A percentile compares a stretch with the other conserved stretches of the same genome.
phyloP scores from a whole-genome alignment of 2,329 filamentous ascomycete species.

The Paraconiothyrium brasiliense region DNA sequence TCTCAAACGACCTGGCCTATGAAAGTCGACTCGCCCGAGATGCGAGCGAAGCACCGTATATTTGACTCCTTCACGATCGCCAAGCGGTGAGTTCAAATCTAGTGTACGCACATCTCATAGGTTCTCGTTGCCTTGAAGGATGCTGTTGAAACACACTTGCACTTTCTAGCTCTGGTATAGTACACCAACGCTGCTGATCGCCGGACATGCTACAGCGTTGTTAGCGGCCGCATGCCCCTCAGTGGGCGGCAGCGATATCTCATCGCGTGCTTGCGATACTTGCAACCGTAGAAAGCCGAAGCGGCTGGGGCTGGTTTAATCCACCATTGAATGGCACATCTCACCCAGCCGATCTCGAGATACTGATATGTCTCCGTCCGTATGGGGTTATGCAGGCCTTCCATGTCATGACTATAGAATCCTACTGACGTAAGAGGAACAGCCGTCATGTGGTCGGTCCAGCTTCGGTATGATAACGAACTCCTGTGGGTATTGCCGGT shows the following conservation, averaged over 20 bases:
- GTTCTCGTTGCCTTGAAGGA: neutral
- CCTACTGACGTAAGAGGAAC: neutral
- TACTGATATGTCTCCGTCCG: neutral
- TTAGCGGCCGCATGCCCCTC: neutral
- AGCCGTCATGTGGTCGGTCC: neutral
- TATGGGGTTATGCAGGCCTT: neutral
- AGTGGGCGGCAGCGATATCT: neutral
- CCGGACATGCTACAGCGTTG: neutral
- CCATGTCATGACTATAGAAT: neutral
- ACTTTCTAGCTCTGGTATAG: neutral
- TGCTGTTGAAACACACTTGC: neutral
- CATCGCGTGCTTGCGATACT: neutral
- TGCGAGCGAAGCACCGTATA: neutral
- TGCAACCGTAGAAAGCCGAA: neutral
- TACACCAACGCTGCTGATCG: neutral
- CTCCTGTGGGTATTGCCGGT: neutral
- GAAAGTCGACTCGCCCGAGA: neutral
- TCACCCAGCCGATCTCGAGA: neutral
- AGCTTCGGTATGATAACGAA: neutral
- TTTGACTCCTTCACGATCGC: neutral
- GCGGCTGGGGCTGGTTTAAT: neutral
- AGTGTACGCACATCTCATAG: neutral
- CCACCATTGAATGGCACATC: neutral
- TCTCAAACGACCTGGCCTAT: neutral
- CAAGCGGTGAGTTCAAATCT: neutral